These are phyloP conservation scores for Thalassiosira mediterranea DNA, from an alignment of 352 stramenopile genomes.

Conservation along the genomic window DNA sequence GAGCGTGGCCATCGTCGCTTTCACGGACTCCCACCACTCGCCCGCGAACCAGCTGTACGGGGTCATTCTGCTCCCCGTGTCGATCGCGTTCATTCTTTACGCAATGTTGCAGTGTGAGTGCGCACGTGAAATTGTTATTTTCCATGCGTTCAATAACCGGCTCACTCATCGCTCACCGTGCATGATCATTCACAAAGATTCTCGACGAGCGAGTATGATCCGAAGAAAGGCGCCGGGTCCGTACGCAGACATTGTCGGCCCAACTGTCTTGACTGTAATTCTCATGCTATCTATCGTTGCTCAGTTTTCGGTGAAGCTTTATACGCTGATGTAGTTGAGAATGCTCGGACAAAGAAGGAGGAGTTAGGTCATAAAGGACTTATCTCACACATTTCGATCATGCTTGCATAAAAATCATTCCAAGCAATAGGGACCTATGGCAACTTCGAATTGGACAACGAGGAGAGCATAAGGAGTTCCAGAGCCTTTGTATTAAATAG, in stretches of 20 bases:
- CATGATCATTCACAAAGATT: no score
- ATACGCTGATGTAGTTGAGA: slow-evolving; percentile 48
- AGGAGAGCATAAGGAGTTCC: no score
- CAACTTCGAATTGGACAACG: no score
- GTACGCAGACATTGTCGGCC: slow-evolving; percentile 76
- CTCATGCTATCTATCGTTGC: slow-evolving; percentile 74
- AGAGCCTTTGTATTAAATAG: no score
- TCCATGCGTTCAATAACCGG: no score
- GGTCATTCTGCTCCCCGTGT: slow-evolving; percentile 79
- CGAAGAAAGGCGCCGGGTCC: slow-evolving; percentile 69
- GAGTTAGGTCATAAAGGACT: no score
- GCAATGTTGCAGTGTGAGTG: slow-evolving; percentile 76
- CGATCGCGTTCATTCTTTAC: slow-evolving; percentile 83
- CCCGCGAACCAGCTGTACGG: slow-evolving; percentile 67
- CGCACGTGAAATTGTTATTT: no score
- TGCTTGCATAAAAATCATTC: no score
- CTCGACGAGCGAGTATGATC: slow-evolving; percentile 71
- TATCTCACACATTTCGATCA: no score
- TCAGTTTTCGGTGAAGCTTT: slow-evolving; percentile 79
- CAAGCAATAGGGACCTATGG: no score
- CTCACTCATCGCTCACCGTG: no score
- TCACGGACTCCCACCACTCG: slow-evolving; percentile 53
- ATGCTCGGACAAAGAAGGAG: no score
- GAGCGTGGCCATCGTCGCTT: slow-evolving; percentile 77
- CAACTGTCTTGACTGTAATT: slow-evolving; percentile 71